Conservation (phyloP, 2,329 filamentous ascomycete genomes). For the Epichloe sylvatica region DNA sequence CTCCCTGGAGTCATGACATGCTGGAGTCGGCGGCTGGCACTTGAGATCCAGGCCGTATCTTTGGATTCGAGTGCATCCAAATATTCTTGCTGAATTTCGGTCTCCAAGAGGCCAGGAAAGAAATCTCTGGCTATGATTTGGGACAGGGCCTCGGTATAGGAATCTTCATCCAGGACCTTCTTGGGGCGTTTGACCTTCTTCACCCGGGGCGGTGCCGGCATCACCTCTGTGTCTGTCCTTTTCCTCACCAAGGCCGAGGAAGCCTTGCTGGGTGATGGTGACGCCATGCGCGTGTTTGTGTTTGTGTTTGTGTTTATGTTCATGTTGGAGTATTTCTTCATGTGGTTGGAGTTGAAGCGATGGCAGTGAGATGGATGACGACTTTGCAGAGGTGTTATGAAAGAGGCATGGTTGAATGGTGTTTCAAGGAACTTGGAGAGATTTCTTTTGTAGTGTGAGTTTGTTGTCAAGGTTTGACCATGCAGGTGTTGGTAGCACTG, state of each 20-base stretch:
- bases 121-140: conserved; percentile 95
- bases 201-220: conserved; percentile 71
- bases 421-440: too few relatives aligned
- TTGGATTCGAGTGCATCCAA: conserved; percentile 80
- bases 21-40: conserved; percentile 55
- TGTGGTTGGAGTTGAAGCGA: background rate
- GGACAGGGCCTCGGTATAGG: conserved; percentile 78
- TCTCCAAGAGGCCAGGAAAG: conserved; percentile 81
- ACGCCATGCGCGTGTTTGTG: background rate
- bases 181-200: conserved; percentile 88
- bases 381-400: too few relatives aligned
- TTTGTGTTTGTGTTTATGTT: background rate
- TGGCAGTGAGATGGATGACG: too few relatives aligned
- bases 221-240: conserved; percentile 53
- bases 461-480: too few relatives aligned
- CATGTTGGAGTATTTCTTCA: background rate
- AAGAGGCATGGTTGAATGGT: too few relatives aligned
- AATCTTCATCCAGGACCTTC: conserved; percentile 82
- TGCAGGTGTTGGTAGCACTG: too few relatives aligned
- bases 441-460: too few relatives aligned
- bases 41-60: conserved; percentile 73
- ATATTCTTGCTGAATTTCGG: conserved; percentile 80
- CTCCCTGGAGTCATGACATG: conserved; percentile 73
- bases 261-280: conserved; percentile 2
- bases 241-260: conserved; percentile 48